Conservation (phyloP, 148 eudicot species). For the Vaccinium vitisidaea region DNA sequence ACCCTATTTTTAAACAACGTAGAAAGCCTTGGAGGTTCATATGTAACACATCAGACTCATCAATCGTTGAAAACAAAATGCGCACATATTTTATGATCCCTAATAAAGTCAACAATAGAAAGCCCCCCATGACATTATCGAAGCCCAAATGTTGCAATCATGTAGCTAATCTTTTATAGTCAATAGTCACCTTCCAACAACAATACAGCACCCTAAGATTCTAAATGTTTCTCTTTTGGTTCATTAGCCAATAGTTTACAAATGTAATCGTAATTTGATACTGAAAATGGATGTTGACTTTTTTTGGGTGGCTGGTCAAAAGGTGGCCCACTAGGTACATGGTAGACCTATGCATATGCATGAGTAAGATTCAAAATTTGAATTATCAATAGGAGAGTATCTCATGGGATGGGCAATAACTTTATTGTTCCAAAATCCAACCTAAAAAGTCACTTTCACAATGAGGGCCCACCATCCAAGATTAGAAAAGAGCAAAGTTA, state of each 20-base stretch:
- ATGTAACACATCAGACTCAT: background rate
- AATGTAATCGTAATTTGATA: background rate
- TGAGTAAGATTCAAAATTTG: background rate
- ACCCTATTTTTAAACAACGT: background rate
- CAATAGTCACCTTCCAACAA: background rate
- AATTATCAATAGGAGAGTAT: background rate
- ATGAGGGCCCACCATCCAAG: constrained; percentile 1
- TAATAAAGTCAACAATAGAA: background rate
- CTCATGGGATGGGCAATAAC: background rate
- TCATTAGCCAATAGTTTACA: background rate
- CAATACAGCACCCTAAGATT: background rate
- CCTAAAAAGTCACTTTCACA: background rate
- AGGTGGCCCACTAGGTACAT: constrained; percentile 2
- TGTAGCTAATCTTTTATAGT: background rate
- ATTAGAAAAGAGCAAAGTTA: background rate
- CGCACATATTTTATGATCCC: background rate
- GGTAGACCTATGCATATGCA: background rate
- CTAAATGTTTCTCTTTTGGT: background rate
- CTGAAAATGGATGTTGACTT: background rate
- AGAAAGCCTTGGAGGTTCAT: background rate
- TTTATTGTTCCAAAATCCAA: background rate
- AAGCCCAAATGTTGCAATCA: background rate
- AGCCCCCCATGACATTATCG: background rate
- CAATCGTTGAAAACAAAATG: background rate
- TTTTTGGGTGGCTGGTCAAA: background rate